Conservation (phyloP, 2,329 filamentous ascomycete genomes). For the Fusarium haematococcum region DNA sequence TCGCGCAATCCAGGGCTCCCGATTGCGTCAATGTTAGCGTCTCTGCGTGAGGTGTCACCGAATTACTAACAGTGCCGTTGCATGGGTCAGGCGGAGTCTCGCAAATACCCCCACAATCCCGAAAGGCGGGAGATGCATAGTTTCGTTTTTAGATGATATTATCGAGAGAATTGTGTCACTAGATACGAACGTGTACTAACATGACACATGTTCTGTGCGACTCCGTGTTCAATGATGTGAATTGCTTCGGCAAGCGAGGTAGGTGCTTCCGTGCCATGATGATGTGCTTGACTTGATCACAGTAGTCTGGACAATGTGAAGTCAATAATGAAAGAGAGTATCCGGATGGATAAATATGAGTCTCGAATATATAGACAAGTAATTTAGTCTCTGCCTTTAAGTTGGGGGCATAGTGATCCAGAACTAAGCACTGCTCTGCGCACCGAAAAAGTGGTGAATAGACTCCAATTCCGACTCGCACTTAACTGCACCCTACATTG, state of each 20-base stretch:
- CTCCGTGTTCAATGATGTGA: not conserved
- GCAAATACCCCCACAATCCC: not conserved
- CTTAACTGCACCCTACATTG: not conserved
- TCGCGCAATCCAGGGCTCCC: constrained; percentile 24
- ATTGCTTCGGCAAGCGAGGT: not conserved
- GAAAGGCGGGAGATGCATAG: not conserved
- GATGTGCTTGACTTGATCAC: not conserved
- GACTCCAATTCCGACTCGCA: not conserved
- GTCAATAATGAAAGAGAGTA: not conserved
- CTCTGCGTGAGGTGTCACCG: not conserved
- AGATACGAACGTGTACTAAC: not conserved
- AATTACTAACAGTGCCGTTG: constrained; percentile 26
- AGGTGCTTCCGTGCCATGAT: not conserved
- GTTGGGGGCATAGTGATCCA: not conserved
- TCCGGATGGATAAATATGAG: not conserved
- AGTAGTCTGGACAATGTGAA: not conserved
- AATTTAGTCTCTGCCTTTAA: not conserved
- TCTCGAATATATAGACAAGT: not conserved
- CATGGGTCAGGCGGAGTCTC: not conserved
- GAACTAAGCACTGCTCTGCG: not conserved
- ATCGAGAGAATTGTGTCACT: not conserved
- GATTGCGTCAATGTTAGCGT: constrained; percentile 42
- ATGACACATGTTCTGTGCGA: not conserved
- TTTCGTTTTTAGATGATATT: not conserved
- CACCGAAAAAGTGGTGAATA: not conserved